A percentile compares a stretch with the other conserved stretches of the same genome.
Evolutionary conservation across 2,329 filamentous ascomycete species (phyloP).

Genomic region (Ophiocordyceps unilateralis): DNA sequence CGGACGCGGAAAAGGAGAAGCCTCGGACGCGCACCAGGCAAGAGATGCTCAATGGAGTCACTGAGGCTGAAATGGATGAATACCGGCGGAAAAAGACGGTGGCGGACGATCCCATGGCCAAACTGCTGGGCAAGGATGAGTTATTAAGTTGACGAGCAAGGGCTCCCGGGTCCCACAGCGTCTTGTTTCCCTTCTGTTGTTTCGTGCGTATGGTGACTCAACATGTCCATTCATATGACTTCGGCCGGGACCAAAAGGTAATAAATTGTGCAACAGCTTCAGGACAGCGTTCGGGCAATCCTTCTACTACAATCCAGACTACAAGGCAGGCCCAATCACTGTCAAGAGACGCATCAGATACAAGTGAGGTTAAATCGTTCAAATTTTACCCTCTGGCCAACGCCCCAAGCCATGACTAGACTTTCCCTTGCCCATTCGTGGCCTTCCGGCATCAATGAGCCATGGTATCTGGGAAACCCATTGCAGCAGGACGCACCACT

Average conservation of each 20-base stretch:
- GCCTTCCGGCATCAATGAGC: slow-evolving; percentile 16
- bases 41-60: slow-evolving; percentile 62
- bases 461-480: slow-evolving; percentile 12
- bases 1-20: slow-evolving; percentile 10
- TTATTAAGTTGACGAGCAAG: slow-evolving; percentile 25
- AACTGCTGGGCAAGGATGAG: slow-evolving; percentile 58
- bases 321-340: not conserved
- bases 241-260: not conserved
- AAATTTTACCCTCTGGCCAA: slow-evolving; percentile 30
- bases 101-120: slow-evolving; percentile 76
- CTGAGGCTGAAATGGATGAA: slow-evolving; percentile 72
- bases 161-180: not conserved
- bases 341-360: not conserved
- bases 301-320: not conserved
- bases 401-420: slow-evolving; percentile 33
- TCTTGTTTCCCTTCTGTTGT: not conserved
- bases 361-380: slow-evolving; percentile 18
- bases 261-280: not conserved
- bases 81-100: slow-evolving; percentile 61
- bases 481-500: slow-evolving; percentile 19
- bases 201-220: not conserved
- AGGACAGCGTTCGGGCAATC: not conserved
- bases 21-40: slow-evolving; percentile 58
- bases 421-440: slow-evolving; percentile 20
- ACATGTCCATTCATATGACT: not conserved